These are phyloP conservation scores for Nidula microcarpa DNA, from an alignment of 768 basidiomycete genomes.

Conservation along the genomic window DNA sequence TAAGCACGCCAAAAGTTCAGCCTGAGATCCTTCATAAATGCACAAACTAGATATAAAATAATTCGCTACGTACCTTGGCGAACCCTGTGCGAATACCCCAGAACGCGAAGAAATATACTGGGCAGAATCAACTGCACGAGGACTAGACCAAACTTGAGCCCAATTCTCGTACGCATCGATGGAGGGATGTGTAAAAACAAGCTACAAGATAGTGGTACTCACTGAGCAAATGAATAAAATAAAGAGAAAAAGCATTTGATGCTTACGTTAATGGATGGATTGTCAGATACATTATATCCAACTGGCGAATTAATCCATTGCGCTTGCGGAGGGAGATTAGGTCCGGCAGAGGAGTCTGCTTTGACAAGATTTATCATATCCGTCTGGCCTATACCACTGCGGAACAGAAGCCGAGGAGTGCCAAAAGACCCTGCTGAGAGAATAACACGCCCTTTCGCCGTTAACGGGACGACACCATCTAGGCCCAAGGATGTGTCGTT, in stretches of 20 bases:
- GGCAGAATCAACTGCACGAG: slow-evolving; percentile 51
- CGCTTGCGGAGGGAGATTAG: slow-evolving; percentile 41
- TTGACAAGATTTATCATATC: slow-evolving; percentile 55
- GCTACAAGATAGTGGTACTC: slow-evolving; percentile 18
- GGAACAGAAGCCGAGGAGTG: slow-evolving; percentile 54
- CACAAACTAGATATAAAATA: not conserved
- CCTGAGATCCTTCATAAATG: no score
- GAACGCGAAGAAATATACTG: slow-evolving; percentile 50
- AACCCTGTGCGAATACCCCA: slow-evolving; percentile 57
- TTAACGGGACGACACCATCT: slow-evolving; percentile 52
- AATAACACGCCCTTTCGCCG: slow-evolving; percentile 54
- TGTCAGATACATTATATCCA: slow-evolving; percentile 54
- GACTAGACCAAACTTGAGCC: slow-evolving; percentile 52
- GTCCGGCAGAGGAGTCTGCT: slow-evolving; percentile 38
- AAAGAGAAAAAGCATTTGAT: no score
- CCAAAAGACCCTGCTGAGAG: slow-evolving; percentile 58
- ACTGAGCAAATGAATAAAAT: not conserved
- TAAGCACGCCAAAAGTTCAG: slow-evolving; percentile 64
- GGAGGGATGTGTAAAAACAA: slow-evolving; percentile 62
- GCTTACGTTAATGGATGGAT: slow-evolving; percentile 60
- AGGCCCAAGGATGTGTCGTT: slow-evolving; percentile 56
- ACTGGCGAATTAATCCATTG: slow-evolving; percentile 61
- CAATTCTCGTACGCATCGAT: slow-evolving; percentile 68
- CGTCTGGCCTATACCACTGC: slow-evolving; percentile 57
- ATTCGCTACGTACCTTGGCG: slow-evolving; percentile 38